These are phyloP conservation scores for Ustilago curta DNA, from an alignment of 1,284 basidiomycete genomes.

Conservation along the genomic window DNA sequence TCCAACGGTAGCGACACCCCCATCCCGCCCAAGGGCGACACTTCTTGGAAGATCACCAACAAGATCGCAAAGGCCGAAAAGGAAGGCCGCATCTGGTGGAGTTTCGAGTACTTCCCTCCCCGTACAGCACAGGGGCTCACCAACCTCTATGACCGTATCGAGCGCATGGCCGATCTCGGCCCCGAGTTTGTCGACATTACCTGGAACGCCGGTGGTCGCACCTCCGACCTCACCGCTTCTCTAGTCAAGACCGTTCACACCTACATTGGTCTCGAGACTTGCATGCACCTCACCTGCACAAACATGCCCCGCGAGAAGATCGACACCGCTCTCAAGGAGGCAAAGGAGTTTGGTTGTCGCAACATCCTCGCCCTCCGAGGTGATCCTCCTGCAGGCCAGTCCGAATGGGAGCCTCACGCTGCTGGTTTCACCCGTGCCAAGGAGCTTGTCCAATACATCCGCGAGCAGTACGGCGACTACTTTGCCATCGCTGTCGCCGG, in stretches of 20 bases:
- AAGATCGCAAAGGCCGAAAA: slow-evolving; percentile 68
- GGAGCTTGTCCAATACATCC: slow-evolving; percentile 68
- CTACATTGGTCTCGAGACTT: slow-evolving; percentile 69
- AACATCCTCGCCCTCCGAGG: slow-evolving; percentile 96
- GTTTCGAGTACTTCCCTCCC: slow-evolving; percentile 96
- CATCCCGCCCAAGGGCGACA: slow-evolving; percentile 42
- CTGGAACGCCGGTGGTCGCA: slow-evolving; percentile 96
- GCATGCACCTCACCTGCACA: slow-evolving; percentile 69
- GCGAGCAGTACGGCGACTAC: slow-evolving; percentile 66
- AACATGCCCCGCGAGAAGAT: slow-evolving; percentile 89
- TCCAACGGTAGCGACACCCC: slow-evolving; percentile 26
- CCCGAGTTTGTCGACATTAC: slow-evolving; percentile 99
- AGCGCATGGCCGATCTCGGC: slow-evolving; percentile 93
- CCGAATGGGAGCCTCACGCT: slow-evolving; percentile 72
- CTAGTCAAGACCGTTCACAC: slow-evolving; percentile 85
- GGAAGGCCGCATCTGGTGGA: slow-evolving; percentile 68
- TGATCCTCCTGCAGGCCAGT: slow-evolving; percentile 46
- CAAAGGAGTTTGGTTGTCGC: slow-evolving; percentile 88
- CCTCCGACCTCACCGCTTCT: slow-evolving; percentile 73
- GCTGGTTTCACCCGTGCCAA: slow-evolving; percentile 65
- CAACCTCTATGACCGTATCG: slow-evolving; percentile 82
- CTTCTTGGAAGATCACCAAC: slow-evolving; percentile 62
- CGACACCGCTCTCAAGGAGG: slow-evolving; percentile 89
- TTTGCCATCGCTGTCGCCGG: slow-evolving; percentile 68
- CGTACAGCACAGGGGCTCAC: slow-evolving; percentile 83